Base-by-base conservation (phyloP, 441 rosid species). In the Arabidopsis lyrata region DNA sequence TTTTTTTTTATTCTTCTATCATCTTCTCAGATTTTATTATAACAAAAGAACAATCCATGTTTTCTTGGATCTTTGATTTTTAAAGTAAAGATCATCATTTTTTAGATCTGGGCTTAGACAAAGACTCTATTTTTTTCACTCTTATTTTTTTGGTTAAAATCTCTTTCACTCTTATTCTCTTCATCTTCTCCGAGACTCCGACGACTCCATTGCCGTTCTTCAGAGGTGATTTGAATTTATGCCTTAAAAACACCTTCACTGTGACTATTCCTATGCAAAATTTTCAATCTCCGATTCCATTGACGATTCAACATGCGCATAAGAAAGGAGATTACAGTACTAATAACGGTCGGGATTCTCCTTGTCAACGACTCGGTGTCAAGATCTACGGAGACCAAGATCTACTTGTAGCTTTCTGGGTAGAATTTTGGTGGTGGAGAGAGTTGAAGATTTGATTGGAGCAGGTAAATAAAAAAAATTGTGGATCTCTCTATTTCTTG, bases 241-340 rank as follows among this genome's bases (percentile, higher is more conserved):
- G 66, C 53, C 79, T 86, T 35, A 68, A 61, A 48, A 22, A 48
- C 38, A 63, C 77, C 35, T 76, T 73, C 76, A 68, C 84, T 14
- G 76, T 84, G 34, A 77, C 88, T 15, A 63, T 75, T n/a, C 90
- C 92, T 3, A 59, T 12, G 56, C 80, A 81, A 34, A 72, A 72
- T 0, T 68, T 77, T 12, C 77, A 77, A 60, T 74, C 87, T 41
- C 82, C 87, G 63, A 16, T 84, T 58, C 93, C 92, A 1, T 59
- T 87, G 63, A 88, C 90, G 2, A 89, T 95, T 31, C 86, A 92
- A 73, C 84, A 88, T 76, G 99, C 99, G 20, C 99, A 95, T 82
- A 95, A 95, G 84, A 95, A 95, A 78, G 97, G 99, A 67, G 97
- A 96, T 8, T 97, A 97, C 2, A 95, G 99, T 60, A 95, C 97